phyloP scores from a whole-genome alignment of 176 grass and related monocot genomes.

The Coix lacrymajobi region DNA sequence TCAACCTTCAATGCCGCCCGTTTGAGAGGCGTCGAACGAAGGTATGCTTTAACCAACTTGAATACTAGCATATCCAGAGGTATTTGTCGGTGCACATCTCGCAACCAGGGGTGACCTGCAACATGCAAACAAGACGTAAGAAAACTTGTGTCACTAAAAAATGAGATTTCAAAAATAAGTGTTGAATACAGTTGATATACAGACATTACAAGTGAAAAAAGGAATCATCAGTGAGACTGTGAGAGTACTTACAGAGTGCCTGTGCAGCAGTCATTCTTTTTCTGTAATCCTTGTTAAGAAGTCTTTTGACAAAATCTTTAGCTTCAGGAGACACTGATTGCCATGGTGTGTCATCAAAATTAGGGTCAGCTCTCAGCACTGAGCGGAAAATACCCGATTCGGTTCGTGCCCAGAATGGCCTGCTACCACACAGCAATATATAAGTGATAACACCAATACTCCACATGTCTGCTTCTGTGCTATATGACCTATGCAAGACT shows the following conservation, averaged over 20 bases:
- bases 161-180: constrained; percentile 31
- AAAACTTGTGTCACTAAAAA: background rate
- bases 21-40: constrained; percentile 83
- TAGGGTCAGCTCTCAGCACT: constrained; percentile 94
- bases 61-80: constrained; percentile 85
- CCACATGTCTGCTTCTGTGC: constrained; percentile 98
- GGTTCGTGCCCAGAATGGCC: constrained; percentile 97
- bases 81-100: constrained; percentile 55
- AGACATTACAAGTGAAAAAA: background rate
- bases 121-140: constrained; percentile 21
- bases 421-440: constrained; percentile 94
- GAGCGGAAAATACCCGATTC: constrained; percentile 99
- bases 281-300: constrained; percentile 98
- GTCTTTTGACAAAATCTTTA: constrained; percentile 97
- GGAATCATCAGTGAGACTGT: background rate
- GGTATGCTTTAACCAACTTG: constrained; percentile 77
- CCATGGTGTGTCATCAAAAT: constrained; percentile 89
- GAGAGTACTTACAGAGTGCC: constrained; percentile 72
- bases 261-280: constrained; percentile 98
- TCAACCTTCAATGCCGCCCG: constrained; percentile 89
- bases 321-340: constrained; percentile 68
- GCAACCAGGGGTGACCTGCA: constrained; percentile 88
- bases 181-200: background rate
- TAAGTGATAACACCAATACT: constrained; percentile 96
- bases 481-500: constrained; percentile 95